Evolutionary conservation across 164 flowering plant species (phyloP), one percentile per base, ranked within the genome.

Genomic region (Annona squamosa): DNA sequence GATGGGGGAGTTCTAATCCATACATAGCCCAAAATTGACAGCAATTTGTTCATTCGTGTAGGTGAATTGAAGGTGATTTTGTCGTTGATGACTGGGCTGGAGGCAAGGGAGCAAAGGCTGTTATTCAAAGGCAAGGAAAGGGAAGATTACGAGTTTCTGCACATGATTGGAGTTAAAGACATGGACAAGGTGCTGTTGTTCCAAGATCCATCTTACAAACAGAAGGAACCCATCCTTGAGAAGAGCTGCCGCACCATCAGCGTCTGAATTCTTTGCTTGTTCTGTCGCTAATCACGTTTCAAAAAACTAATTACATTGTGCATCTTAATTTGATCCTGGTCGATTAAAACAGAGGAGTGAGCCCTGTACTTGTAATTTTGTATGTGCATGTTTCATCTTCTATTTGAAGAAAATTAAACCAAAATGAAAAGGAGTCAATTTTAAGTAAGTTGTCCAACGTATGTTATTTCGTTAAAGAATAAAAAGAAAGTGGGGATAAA

Each of bases 161-260:
- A 93, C 84, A 93, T 93, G 97, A 89, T 87, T 71, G 98, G 98
- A 4, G 93, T 93, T 26, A 74, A 82, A 72, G 86, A 93, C 87
- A 84, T 83, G 77, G 93, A 91, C 88, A 93, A 93, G 69, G 88
- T 90, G 64, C 78, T 93, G 7, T 46, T 93, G 69, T 77, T 91
- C 46, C 82, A 89, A 80, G 93, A 89, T 75, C 93, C 98, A 69
- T 90, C 94, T 46, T 74, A 85, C 63, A 89, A 85, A 74, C 93
- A 87, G 75, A 86, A 74, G 80, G 88, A 89, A 77, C 83, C 84
- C 3, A 70, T 78, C 64, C 69, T 79, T 59, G 77, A 71, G 48
- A 76, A 84, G 45, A 47, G 82, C 71, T 79, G 79, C 74, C 82
- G 71, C 2, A 82, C 88, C 65, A 87, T 88, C 70, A 81, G 74